Conservation (phyloP, 169 alveolate genomes). For the Perkinsus olseni region DNA sequence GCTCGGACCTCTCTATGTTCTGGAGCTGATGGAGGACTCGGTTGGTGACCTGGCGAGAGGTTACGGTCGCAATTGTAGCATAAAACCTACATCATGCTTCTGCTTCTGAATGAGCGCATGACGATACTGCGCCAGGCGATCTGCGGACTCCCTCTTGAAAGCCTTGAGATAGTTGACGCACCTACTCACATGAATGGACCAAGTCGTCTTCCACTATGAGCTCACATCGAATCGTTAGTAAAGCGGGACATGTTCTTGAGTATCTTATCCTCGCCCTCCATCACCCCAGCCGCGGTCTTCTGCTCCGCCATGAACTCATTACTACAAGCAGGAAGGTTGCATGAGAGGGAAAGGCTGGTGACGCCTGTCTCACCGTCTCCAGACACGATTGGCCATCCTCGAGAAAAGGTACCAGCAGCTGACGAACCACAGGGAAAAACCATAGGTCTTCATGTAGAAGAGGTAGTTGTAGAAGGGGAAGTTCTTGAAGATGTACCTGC, state of each 20-base stretch:
- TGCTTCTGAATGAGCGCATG: slow-evolving; percentile 6
- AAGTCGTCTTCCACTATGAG: neutral
- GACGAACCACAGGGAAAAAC: neutral
- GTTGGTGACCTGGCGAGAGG: neutral
- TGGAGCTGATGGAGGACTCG: neutral
- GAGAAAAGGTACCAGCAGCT: neutral
- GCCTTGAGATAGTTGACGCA: slow-evolving; percentile 5
- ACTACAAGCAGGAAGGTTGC: neutral
- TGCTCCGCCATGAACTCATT: slow-evolving; percentile 15
- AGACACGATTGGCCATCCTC: neutral
- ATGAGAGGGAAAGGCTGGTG: neutral
- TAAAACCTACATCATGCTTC: neutral
- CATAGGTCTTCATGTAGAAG: slow-evolving; percentile 10
- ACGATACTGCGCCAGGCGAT: slow-evolving; percentile 1
- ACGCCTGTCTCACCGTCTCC: neutral
- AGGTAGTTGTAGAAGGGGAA: slow-evolving; percentile 15
- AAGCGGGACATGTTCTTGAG: slow-evolving; percentile 6
- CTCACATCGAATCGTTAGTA: slow-evolving; percentile 2
- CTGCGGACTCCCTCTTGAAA: neutral
- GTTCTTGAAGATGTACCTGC: slow-evolving; percentile 14
- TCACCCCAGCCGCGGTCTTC: slow-evolving; percentile 12
- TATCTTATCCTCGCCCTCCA: slow-evolving; percentile 14
- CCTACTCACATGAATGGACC: neutral
- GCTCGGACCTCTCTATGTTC: neutral
- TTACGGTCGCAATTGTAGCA: neutral